Evolutionary conservation across 208 protist species (phyloP).

Genomic region (Leishmania amazonensis): DNA sequence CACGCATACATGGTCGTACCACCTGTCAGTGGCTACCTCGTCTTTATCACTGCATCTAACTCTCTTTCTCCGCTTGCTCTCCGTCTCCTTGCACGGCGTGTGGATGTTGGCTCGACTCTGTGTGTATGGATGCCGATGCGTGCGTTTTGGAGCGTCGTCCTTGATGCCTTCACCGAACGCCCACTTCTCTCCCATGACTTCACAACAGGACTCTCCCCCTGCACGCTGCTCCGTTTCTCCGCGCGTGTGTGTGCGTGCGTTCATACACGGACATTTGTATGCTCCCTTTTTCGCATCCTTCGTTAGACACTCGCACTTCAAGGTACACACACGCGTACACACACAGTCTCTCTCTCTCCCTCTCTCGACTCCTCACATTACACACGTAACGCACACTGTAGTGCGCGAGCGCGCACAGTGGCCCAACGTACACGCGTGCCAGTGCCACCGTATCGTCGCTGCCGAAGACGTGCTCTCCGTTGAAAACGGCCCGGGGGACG

Average conservation of each 20-base stretch:
- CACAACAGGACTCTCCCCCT: background rate
- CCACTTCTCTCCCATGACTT: background rate
- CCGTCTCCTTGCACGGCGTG: background rate
- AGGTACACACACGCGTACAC: background rate
- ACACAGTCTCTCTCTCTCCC: background rate
- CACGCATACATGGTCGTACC: too few species aligned
- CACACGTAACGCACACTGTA: background rate
- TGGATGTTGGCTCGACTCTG: background rate
- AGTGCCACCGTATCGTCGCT: background rate
- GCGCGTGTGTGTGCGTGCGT: background rate
- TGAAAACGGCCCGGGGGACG: background rate
- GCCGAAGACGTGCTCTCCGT: background rate
- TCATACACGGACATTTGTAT: too few species aligned
- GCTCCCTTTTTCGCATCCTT: background rate
- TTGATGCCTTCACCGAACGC: background rate
- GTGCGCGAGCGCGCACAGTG: background rate
- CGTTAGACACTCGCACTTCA: background rate
- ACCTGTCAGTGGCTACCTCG: background rate
- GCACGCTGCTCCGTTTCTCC: background rate
- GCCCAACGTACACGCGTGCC: background rate
- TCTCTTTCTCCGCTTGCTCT: background rate
- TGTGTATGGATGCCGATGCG: background rate
- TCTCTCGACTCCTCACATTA: background rate
- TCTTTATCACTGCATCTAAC: background rate
- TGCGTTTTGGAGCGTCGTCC: background rate